These are phyloP conservation scores for Tricholoma flavovirens DNA, from an alignment of 768 basidiomycete genomes.

Conservation along the genomic window DNA sequence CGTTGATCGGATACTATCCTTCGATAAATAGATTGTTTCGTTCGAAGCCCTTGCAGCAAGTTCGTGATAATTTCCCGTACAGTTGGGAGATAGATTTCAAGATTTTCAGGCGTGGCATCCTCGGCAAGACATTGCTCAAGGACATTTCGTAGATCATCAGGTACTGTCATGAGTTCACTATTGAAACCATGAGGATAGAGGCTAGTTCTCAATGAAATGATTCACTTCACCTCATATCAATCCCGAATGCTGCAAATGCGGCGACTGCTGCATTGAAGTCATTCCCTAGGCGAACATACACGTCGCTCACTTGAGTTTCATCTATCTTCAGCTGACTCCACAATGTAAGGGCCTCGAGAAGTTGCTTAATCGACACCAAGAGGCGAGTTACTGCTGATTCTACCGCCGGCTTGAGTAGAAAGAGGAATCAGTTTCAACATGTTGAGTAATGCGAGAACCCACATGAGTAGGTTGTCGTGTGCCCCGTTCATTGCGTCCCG, in stretches of 20 bases:
- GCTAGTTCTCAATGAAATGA: conserved; percentile 2
- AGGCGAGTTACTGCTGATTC: conserved; percentile 91
- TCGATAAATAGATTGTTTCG: conserved; percentile 86
- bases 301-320: conserved; percentile 86
- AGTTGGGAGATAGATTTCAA: conserved; percentile 84
- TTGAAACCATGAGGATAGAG: conserved; percentile 8
- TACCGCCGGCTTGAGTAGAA: conserved; percentile 55
- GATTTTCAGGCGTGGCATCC: conserved; percentile 78
- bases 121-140: conserved; percentile 91
- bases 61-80: conserved; percentile 91
- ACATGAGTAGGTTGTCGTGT: conserved; percentile 35
- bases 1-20: conserved; percentile 62
- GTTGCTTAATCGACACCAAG: conserved; percentile 89
- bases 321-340: conserved; percentile 74
- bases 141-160: conserved; percentile 81
- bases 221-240: conserved; percentile 80
- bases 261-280: conserved; percentile 94
- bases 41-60: conserved; percentile 88
- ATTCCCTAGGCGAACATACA: conserved; percentile 94
- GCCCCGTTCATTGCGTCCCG: conserved; percentile 35
- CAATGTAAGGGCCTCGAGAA: conserved; percentile 83
- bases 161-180: conserved; percentile 85
- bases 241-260: conserved; percentile 79
- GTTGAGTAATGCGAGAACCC: conserved; percentile 12
- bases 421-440: conserved; percentile 6